Evolutionary conservation across 768 basidiomycete genomes (phyloP), one percentile per base, ranked within the genome.

Genomic region (Lentinula sp.): DNA sequence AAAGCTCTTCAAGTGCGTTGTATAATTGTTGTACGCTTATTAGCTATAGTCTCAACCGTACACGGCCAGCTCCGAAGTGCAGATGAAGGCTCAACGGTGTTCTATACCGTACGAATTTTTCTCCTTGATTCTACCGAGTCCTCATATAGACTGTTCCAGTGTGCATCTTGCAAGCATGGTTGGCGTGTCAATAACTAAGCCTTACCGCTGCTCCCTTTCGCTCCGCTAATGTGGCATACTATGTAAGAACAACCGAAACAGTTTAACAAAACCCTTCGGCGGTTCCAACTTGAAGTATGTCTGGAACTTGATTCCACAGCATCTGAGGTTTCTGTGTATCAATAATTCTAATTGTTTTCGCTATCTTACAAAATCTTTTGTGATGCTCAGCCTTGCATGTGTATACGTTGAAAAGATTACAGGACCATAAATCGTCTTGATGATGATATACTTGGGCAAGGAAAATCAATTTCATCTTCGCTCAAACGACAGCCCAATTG

Each of bases 21-120:
- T 16, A 57, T 62, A 13, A 16, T 39, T 35, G 45, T 23, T 41
- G 45, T 36, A 43, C 16, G 23, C 37, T 46, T 45, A n/a, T 53
- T 16, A 20, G 39, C 56, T 23, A 60, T 51, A 39, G 32, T 36
- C 57, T 56, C 43, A 9, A 20, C 15, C 35, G 15, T 13, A 12
- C 23, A 36, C 20, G 18, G 37, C 43, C 70, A 92, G 90, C 77
- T 91, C 71, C 85, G 94, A 54, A 91, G 92, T 65, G 95, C 93
- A 42, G 95, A 96, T 73, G 95, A 96, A 79, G 95, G 95, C 3
- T 91, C 92, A 36, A 97, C 94, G 12, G 87, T 95, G 67, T 87
- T 96, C 72, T 97, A 95, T 73, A 93, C 88, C n/a, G 94, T 94
- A 70, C 63, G 90, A 79, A 36, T 63, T 53, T 53, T 52, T 46